Conservation (phyloP, 2,329 filamentous ascomycete genomes). For the Trichoderma atroviride region DNA sequence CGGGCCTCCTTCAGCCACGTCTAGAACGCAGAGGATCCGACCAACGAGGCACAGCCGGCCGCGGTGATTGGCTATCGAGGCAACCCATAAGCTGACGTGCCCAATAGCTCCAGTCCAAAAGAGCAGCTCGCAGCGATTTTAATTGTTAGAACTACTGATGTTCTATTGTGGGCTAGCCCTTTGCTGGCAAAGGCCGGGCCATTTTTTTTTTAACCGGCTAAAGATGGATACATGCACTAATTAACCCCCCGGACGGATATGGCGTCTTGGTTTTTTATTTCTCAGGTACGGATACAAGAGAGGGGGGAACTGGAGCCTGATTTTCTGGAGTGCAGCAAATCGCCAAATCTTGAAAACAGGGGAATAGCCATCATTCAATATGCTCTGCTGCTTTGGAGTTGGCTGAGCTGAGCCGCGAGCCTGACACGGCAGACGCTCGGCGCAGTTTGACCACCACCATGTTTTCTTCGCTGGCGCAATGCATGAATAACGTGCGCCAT, state of each 20-base stretch:
- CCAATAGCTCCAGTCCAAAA: constrained; percentile 5
- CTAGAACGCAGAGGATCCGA: constrained; percentile 4
- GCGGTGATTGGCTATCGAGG: neutral
- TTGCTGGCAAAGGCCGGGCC: neutral
- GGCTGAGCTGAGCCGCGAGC: neutral
- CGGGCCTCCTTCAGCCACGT: neutral
- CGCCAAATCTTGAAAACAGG: neutral
- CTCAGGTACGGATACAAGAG: neutral
- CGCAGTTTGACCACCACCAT: neutral
- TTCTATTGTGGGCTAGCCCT: neutral
- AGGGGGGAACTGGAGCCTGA: neutral
- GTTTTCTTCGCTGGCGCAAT: too few species aligned
- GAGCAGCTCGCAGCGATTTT: neutral
- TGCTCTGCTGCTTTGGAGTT: neutral
- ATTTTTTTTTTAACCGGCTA: neutral
- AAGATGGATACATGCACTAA: neutral
- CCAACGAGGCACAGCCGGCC: neutral
- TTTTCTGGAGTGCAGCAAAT: neutral
- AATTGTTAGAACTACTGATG: neutral
- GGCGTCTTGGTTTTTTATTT: neutral
- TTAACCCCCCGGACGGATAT: neutral
- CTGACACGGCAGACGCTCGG: neutral
- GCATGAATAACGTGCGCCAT: neutral
- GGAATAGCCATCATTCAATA: neutral
- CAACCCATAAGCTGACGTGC: constrained; percentile 16